Evolutionary conservation across 2,329 filamentous ascomycete genomes (phyloP).

Genomic region (Calycina herbarum): DNA sequence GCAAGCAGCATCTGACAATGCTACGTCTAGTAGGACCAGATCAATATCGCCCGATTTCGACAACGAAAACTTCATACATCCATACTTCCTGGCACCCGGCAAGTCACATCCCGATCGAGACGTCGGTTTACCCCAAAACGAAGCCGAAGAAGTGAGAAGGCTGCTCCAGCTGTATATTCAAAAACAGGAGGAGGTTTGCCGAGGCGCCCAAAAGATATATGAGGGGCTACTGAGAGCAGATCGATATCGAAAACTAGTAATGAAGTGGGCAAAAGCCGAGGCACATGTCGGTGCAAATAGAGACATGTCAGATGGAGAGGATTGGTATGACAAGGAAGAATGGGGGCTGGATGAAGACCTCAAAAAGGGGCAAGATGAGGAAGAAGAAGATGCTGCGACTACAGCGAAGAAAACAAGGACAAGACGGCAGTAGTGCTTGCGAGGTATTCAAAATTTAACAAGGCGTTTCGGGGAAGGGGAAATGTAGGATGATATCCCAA

Average conservation of each 20-base stretch:
- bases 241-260: constrained; percentile 68
- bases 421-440: constrained; percentile 37
- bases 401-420: constrained; percentile 51
- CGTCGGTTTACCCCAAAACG: constrained; percentile 67
- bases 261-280: constrained; percentile 76
- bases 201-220: constrained; percentile 67
- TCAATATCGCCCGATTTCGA: constrained; percentile 45
- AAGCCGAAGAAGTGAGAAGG: constrained; percentile 77
- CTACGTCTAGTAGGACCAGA: constrained; percentile 36
- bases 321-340: constrained; percentile 83
- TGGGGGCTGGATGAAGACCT: constrained; percentile 74
- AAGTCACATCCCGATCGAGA: constrained; percentile 66
- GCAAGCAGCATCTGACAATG: constrained; percentile 43
- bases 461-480: not conserved
- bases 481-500: constrained; percentile 13
- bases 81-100: constrained; percentile 68
- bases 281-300: constrained; percentile 62
- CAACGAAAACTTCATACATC: constrained; percentile 64
- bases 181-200: constrained; percentile 81
- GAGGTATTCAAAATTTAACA: not conserved
- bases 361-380: constrained; percentile 79
- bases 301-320: constrained; percentile 84
- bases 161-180: constrained; percentile 76
- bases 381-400: constrained; percentile 68
- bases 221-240: constrained; percentile 72